Evolutionary conservation across 1,284 basidiomycete genomes (phyloP), one percentile per base, ranked within the genome.

Genomic region (Microstroma glucosiphilum): DNA sequence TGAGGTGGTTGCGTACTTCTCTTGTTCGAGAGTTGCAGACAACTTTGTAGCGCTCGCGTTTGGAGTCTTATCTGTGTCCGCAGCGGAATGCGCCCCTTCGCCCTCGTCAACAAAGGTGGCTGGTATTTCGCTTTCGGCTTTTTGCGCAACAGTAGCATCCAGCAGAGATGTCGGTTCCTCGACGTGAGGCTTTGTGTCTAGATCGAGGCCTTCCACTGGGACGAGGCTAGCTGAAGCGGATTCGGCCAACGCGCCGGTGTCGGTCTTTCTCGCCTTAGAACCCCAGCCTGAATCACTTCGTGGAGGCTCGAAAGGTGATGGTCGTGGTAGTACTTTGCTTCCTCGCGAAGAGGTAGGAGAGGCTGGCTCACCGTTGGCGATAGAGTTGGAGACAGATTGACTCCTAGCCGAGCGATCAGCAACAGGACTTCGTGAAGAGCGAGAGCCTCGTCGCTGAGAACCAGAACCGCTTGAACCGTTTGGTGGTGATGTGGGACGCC

Each of bases 211-310:
- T 48, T 17, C 17, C 15, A 6, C 3, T 21, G 17, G 43, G 43
- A n/a, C 6, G 17, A 48, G 6, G 15, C 43, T 48, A 21, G 43
- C 17, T 48, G 21, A 21, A 48, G 43, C 6, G 12, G 43, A 6
- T n/a, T 48, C 43, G 13, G 15, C 41, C 11, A 11, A 11, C 41
- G 11, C 43, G 21, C 15, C 6, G 3, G 17, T 12, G 6, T 48
- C 17, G 17, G 43, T 21, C 21, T 21, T 48, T 17, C 51, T 17
- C 13, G 21, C 51, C 25, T 54, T 54, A 21, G 21, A 7, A 26
- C 51, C 51, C 51, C 51, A 54, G 19, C 51, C 51, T 11, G 51
- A 21, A 25, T 54, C 51, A 23, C 51, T 54, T 25, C 13, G 21
- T 19, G 51, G 51, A 7, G 51, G 51, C 51, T 54, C 51, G 21